A percentile compares a stretch with the other conserved stretches of the same genome.
Conservation (phyloP, 257 asterid genomes). For the Eucommia ulmoides region DNA sequence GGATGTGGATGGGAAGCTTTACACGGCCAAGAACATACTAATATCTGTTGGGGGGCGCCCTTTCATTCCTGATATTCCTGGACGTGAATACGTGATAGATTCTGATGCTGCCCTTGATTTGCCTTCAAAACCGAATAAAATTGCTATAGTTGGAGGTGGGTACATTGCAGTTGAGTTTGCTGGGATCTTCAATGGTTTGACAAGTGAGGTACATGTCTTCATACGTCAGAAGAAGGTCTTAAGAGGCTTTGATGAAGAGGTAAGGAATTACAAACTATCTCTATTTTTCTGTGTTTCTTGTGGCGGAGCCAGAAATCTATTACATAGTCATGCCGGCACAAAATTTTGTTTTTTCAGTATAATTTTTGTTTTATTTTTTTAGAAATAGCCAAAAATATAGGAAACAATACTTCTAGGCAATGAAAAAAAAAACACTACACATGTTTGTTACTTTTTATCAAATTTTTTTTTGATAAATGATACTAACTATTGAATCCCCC, state of each 20-base stretch:
- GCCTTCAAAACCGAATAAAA: conserved; percentile 67
- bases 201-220: conserved; percentile 78
- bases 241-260: conserved; percentile 99
- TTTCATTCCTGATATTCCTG: conserved; percentile 89
- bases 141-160: conserved; percentile 97
- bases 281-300: too few relatives aligned
- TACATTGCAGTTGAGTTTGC: conserved; percentile 98
- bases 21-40: conserved; percentile 81
- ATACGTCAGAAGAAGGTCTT: conserved; percentile 82
- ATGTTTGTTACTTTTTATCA: too few relatives aligned
- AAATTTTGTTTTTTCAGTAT: conserved; percentile 6
- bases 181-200: conserved; percentile 92
- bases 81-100: conserved; percentile 78
- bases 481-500: too few relatives aligned
- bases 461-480: too few relatives aligned
- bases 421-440: too few relatives aligned
- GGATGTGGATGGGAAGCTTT: conserved; percentile 73
- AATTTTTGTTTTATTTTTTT: conserved; percentile 20
- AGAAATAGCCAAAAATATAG: too few relatives aligned
- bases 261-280: conserved; percentile 7
- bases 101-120: conserved; percentile 97
- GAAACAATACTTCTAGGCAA: too few relatives aligned
- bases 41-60: conserved; percentile 98
- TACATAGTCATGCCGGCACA: background rate
- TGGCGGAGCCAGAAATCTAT: background rate